Conservation (phyloP, 2,329 filamentous ascomycete species). For the Sclerotinia sclerotiorum region DNA sequence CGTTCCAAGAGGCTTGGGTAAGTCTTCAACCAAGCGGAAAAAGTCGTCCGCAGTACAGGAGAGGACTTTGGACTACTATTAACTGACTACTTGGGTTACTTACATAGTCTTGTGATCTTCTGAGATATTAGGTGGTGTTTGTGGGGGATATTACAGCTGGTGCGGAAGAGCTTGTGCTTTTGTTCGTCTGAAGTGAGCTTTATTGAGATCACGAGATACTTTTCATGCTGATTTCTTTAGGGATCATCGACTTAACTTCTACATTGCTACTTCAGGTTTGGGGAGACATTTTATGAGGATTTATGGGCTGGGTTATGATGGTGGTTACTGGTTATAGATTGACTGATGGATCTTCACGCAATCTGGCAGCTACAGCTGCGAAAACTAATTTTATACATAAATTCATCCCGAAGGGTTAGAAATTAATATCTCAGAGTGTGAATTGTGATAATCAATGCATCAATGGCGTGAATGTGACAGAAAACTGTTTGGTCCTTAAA, state of each 20-base stretch:
- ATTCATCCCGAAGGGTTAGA: too few relatives aligned
- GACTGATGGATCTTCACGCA: background rate
- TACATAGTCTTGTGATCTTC: background rate
- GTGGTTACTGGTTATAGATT: too few relatives aligned
- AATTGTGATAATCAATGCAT: too few relatives aligned
- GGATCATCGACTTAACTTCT: too few relatives aligned
- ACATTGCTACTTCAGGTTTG: background rate
- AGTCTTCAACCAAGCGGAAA: background rate
- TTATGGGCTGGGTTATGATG: background rate
- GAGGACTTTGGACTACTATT: background rate
- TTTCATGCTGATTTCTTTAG: background rate
- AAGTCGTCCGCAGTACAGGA: background rate
- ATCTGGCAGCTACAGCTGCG: too few relatives aligned
- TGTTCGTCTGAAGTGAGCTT: background rate
- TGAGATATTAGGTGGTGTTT: background rate
- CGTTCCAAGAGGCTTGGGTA: constrained; percentile 4
- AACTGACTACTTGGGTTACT: background rate
- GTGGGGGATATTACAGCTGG: accelerated
- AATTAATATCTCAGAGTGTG: background rate
- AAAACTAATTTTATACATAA: background rate
- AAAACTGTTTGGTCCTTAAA: too few relatives aligned
- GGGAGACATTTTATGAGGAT: background rate
- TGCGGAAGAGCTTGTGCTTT: background rate
- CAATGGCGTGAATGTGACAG: background rate
- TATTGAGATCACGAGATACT: accelerated